Base-by-base conservation (phyloP, 306 rosid genomes). In the Rubus parviflorus region DNA sequence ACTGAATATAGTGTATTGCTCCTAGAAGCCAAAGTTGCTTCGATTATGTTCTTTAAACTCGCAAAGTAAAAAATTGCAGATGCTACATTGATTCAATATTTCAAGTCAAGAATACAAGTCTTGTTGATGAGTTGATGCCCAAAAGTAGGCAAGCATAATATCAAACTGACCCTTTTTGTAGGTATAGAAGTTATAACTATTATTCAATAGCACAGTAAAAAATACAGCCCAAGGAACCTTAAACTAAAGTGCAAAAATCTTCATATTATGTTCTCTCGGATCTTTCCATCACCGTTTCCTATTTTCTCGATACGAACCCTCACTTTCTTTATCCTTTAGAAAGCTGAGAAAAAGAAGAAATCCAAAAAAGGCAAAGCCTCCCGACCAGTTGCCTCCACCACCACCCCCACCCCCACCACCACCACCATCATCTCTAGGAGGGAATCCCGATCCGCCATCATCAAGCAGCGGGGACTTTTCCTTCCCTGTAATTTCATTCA, bases 401-500 rank as follows among this genome's bases (percentile, higher is more conserved):
- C 99, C 98, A 0, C 97, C 99, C 1, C 99, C 99, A 0, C 99
- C 99, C 0, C 99, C 99, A 0, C 97, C 99, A 0, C 98, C 98
- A 54, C 77, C 98, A 8, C 81, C 98, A 42, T 92, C 99, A 69
- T 90, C 97, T 22, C 93, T 85, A 68, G 98, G 98, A 4, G 98
- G 98, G 66, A 92, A 81, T 72, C 97, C 98, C 75, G 86, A 66
- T 35, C 87, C 94, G 0, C 97, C 96, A 56, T 93, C 97, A 68
- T 96, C 97, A 0, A 96, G 88, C 63, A 85, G 90, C 6, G 98
- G 98, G 11, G 97, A 88, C 83, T 96, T 92, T 81, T 92, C 98
- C 90, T 96, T 96, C 51, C 92, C 99, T 95, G 90, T 68, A 86
- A 79, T 75, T 84, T 78, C 66, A 82, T 51, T 47, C 20, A 43